Conservation (phyloP, 75 land plant species). For the Gnetum montanum region DNA sequence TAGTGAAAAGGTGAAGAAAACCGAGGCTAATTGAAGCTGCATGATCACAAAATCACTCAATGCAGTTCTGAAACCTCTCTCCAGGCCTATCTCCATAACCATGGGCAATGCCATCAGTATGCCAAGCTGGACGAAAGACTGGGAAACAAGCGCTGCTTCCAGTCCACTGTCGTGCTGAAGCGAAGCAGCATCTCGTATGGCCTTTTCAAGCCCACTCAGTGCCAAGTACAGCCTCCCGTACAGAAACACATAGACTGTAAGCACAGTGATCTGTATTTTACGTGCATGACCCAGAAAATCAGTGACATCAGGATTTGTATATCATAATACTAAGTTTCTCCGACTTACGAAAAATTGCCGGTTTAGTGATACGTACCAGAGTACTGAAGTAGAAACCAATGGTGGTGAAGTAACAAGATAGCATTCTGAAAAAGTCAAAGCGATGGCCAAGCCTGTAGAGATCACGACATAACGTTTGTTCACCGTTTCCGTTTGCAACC, state of each 20-base stretch:
- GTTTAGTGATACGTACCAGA: constrained; percentile 68
- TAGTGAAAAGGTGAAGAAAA: constrained; percentile 94
- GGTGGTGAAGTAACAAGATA: constrained; percentile 92
- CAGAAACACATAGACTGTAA: constrained; percentile 80
- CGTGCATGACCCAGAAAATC: not conserved
- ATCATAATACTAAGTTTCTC: no score
- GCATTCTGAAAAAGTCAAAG: constrained; percentile 93
- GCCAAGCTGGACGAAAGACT: constrained; percentile 89
- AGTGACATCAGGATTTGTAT: no score
- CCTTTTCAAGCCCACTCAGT: constrained; percentile 78
- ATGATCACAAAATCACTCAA: constrained; percentile 80
- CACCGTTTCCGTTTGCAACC: constrained; percentile 96
- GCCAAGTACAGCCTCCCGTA: constrained; percentile 90
- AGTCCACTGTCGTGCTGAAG: constrained; percentile 50
- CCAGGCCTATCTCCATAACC: constrained; percentile 98
- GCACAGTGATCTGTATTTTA: constrained; percentile 70
- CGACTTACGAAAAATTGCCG: no score
- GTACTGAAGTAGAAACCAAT: constrained; percentile 94
- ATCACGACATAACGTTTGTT: constrained; percentile 94
- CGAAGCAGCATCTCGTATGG: constrained; percentile 38
- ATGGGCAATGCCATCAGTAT: constrained; percentile 85
- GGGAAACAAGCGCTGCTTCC: constrained; percentile 86
- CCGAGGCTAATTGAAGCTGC: constrained; percentile 97
- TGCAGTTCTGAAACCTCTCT: constrained; percentile 85
- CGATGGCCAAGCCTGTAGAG: constrained; percentile 92